Percentiles rank a stretch among this genome's conserved stretches.
Evolutionary conservation across 495 filamentous ascomycete species (phyloP).

Genomic region (Patellaria atrata): DNA sequence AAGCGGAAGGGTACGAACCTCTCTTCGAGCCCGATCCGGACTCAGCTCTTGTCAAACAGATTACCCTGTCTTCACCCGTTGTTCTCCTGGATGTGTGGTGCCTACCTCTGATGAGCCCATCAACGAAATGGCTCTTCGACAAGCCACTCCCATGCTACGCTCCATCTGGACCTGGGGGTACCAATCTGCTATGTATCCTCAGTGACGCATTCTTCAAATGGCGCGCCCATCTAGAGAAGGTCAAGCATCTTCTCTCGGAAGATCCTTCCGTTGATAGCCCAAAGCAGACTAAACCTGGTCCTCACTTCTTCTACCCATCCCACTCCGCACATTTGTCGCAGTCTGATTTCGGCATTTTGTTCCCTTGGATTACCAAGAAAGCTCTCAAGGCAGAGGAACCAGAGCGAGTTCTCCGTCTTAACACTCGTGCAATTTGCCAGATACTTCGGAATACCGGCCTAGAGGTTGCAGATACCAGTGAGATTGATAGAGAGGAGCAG

Average conservation of each 20-base stretch:
- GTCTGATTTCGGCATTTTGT: slow-evolving; percentile 65
- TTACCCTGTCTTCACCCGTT: slow-evolving; percentile 44
- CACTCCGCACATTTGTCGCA: slow-evolving; percentile 56
- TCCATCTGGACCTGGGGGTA: slow-evolving; percentile 31
- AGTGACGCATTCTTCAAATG: slow-evolving; percentile 60
- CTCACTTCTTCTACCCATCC: slow-evolving; percentile 44
- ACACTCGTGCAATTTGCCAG: slow-evolving; percentile 48
- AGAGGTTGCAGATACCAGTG: slow-evolving; percentile 36
- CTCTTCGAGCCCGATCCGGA: slow-evolving; percentile 36
- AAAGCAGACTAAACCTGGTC: slow-evolving; percentile 7
- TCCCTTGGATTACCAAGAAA: slow-evolving; percentile 47
- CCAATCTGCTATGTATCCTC: slow-evolving; percentile 45
- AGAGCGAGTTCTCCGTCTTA: slow-evolving; percentile 46
- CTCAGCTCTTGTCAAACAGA: slow-evolving; percentile 40
- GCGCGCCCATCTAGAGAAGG: slow-evolving; percentile 45
- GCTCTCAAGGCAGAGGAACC: slow-evolving; percentile 47
- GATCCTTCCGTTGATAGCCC: slow-evolving; percentile 7
- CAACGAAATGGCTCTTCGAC: slow-evolving; percentile 41
- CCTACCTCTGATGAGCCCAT: slow-evolving; percentile 43
- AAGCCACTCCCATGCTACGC: slow-evolving; percentile 53
- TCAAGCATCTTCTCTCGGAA: slow-evolving; percentile 38
- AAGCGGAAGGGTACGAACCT: slow-evolving; percentile 20
- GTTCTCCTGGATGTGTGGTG: slow-evolving; percentile 64
- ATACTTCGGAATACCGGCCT: slow-evolving; percentile 38
- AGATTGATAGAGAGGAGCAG: slow-evolving; percentile 32